Evolutionary conservation across 2,329 filamentous ascomycete genomes (phyloP), one percentile per base, ranked within the genome.

Genomic region (Phoma sp.): DNA sequence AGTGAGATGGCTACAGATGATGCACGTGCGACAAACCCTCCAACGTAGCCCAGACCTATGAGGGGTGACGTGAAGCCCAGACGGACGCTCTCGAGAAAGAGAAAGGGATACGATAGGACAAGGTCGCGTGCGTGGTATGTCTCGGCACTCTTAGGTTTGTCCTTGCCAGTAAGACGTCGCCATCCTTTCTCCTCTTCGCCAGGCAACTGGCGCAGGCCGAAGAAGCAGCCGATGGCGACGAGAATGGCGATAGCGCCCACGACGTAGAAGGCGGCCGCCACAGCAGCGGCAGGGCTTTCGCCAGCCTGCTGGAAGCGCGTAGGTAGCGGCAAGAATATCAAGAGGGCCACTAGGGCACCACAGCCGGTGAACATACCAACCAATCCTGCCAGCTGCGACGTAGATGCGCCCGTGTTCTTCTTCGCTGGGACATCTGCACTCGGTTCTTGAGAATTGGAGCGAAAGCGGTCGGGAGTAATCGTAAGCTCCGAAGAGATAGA

Each of bases 1-100:
- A 98, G 84, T 0, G 92, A 96, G 62, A 99, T 96, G 47, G 91
- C 94, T 5, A 99, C 95, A 0, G 92, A 96, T 0, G 93, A 97
- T 7, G 95, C 93, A 51, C 95, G 87, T 9, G 93, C 94, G 2
- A 99, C 94, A 68, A 98, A 97, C 1, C 95, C 95, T 59, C 94
- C 95, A 0, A 98, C 79, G 69, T 98, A 99, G 25, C 90, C 94
- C 0, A 98, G 82, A 17, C 87, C 88, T 58, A 99, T 96, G 64
- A 89, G 85, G 9, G 86, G 82, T 70, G 96, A 90, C 8, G 81
- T 86, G 65, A 92, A 86, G 13, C 90, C 93, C 10, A 96, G 82
- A 6, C 69, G 65, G 9, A 81, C 49, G 33, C 79, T 76, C 24
- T 76, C 70, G 24, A 70, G 65, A 40, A 81, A 75, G 13, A 81